Evolutionary conservation across 805 yeast species (phyloP), one percentile per base, ranked within the genome.

Genomic region (Nematodospora valgi): DNA sequence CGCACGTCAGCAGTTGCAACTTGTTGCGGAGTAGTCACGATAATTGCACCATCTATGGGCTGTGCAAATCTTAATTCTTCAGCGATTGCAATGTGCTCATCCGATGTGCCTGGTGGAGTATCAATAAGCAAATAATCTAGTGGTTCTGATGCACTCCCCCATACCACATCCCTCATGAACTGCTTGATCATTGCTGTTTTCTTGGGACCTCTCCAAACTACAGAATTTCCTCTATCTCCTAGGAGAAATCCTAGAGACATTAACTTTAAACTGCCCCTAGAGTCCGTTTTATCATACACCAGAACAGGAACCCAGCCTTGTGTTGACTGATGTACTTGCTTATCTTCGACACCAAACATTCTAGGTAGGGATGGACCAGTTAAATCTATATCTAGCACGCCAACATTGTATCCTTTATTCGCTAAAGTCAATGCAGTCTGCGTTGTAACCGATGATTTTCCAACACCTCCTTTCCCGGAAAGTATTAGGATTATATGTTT

Each of bases 71-170:
- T 62, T 26, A 93, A 68, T 57, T 88, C 95, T 53, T 93, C 98
- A 4, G 97, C 97, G 24, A 94, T 83, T 4, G 96, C 88, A 24
- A 93, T 93, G 56, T 93, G 99, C 56, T 93, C 99, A 59, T 93
- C 99, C 0, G 96, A 84, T 0, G 99, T 93, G 0, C 99, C 99
- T 0, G 99, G 99, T 1, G 99, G 99, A 0, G 99, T 93, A 56
- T 93, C 99, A 5, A 93, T 88, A 21, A 93, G 62, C 37, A 91
- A 61, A 53, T 85, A 91, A 49, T 82, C 78, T 37, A 86, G 78
- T 12, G 62, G 64, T 4, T 44, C 37, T 13, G 36, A 37, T 18
- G 73, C 64, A 13, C 71, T 74, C 0, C 87, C 96, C 99, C 99
- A 93, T 19, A 76, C 76, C 2, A 91, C 96, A 55, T 93, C 98